Base-by-base conservation (phyloP, 2,329 filamentous ascomycete genomes). In the Arachnopeziza araneosa region DNA sequence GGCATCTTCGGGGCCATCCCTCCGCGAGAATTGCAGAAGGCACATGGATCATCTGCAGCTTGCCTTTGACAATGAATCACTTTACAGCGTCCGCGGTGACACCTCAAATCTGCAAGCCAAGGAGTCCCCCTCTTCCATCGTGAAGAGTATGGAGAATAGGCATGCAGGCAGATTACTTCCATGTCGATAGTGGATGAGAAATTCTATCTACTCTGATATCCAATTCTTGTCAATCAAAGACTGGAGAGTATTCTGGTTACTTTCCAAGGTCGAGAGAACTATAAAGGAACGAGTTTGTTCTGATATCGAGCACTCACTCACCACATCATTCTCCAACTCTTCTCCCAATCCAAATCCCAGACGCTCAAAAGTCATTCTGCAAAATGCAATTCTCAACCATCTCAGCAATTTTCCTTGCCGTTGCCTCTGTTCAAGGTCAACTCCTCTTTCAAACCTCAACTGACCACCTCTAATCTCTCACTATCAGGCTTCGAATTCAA, bases 401-500 rank as follows among this genome's bases (percentile, higher is more conserved):
- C 12, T 44, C 36, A 6, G 36, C 36, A 3, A 17, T 44, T 44
- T 4, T 44, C 12, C 2, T 44, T 3, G 36, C 36, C 17, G 12
- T 19, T 44, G 36, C 12, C 12, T 17, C 36, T 7, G 36, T 44
- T 12, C 36, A 44, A 44, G 36, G 36, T 44, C 17, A 44, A 14
- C 17, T 44, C 3, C 36, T 44, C 36, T 19, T 32, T 7, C 36
- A 44, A 17, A 44, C 36, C 17, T 44, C 5, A 3, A 30, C 17
- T 4, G 17, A 44, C 12, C 17, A 6, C 17, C 17, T 7, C 36
- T 44, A 44, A 44, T 14, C 12, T 17, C 36, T 14, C 4, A 4
- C n/a, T 44, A 14, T 22, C 19, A 65, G 66, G 63, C 44, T 69
- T 61, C 57, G 68, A 60, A 7, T 74, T 72, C 62, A 64, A 64